A percentile compares a stretch with the other conserved stretches of the same genome.
These are phyloP conservation scores for Pythium angustatum DNA, from an alignment of 352 stramenopile species.

Conservation along the genomic window DNA sequence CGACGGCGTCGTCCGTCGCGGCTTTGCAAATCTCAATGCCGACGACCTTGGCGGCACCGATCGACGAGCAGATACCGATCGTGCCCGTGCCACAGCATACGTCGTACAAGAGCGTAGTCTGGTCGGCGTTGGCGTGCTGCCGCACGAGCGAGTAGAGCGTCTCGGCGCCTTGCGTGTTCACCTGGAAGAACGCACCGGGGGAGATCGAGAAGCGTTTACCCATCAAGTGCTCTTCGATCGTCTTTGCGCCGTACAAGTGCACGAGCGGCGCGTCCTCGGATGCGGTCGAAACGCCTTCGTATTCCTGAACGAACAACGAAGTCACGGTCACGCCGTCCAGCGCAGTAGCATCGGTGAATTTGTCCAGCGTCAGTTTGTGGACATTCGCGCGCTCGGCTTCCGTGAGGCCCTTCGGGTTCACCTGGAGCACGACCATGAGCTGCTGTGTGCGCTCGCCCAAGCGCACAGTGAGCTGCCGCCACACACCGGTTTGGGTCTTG, in stretches of 20 bases:
- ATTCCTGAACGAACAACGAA: constrained; percentile 93
- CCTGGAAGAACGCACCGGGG: constrained; percentile 94
- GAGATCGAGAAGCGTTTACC: constrained; percentile 91
- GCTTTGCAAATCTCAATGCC: constrained; percentile 90
- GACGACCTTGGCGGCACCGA: constrained; percentile 74
- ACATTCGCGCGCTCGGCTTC: constrained; percentile 39
- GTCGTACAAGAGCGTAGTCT: constrained; percentile 93
- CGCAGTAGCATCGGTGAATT: constrained; percentile 37
- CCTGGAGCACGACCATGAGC: constrained; percentile 80
- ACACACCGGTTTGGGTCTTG: constrained; percentile 66
- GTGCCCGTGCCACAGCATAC: constrained; percentile 99
- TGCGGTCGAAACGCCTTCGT: constrained; percentile 87
- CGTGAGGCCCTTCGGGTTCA: constrained; percentile 52
- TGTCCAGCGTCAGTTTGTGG: constrained; percentile 45
- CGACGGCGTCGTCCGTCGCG: constrained; percentile 88
- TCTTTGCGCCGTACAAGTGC: constrained; percentile 64
- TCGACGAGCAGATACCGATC: constrained; percentile 95
- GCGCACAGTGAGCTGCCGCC: constrained; percentile 76
- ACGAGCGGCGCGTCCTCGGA: constrained; percentile 88
- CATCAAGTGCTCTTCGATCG: constrained; percentile 85
- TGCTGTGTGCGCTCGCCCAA: constrained; percentile 64
- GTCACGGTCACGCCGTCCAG: constrained; percentile 56
- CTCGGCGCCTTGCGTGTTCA: constrained; percentile 95
- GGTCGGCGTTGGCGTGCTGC: constrained; percentile 70
- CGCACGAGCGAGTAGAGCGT: constrained; percentile 96